A percentile compares a stretch with the other conserved stretches of the same genome.
phyloP scores from a whole-genome alignment of 2,329 filamentous ascomycete species.

The Curvularia spicifera region DNA sequence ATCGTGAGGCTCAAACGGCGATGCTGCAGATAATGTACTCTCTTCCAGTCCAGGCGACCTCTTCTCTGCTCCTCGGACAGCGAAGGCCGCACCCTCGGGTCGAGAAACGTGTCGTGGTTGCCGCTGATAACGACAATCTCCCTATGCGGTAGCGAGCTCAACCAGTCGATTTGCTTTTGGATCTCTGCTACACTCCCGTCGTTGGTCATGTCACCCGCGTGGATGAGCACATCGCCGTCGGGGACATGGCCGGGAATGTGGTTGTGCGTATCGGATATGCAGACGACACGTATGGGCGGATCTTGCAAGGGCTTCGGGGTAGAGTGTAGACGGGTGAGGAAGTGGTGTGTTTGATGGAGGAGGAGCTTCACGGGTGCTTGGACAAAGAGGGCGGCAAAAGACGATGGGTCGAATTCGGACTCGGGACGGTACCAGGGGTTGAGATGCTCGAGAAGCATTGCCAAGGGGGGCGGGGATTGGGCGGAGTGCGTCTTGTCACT shows the following conservation, averaged over 20 bases:
- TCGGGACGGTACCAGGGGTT: conserved; percentile 35
- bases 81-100: conserved; percentile 65
- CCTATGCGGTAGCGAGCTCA: conserved; percentile 72
- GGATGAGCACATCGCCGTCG: conserved; percentile 82
- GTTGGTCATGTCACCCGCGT: conserved; percentile 85
- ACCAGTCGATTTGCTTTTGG: conserved; percentile 84
- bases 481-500: no score
- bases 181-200: conserved; percentile 74
- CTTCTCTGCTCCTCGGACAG: conserved; percentile 60
- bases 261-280: conserved; percentile 88
- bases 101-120: conserved; percentile 90
- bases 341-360: conserved; percentile 66
- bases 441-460: conserved; percentile 41
- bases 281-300: conserved; percentile 75
- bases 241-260: conserved; percentile 67
- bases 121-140: conserved; percentile 85
- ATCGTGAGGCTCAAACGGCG: conserved; percentile 66
- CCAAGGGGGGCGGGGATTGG: neutral
- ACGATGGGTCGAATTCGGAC: conserved; percentile 53
- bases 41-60: conserved; percentile 67
- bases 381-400: conserved; percentile 67
- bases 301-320: conserved; percentile 63
- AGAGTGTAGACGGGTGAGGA: conserved; percentile 72
- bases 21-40: conserved; percentile 78
- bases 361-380: conserved; percentile 70